Conservation (phyloP, 345 rosid genomes). For the Psidium guajava region DNA sequence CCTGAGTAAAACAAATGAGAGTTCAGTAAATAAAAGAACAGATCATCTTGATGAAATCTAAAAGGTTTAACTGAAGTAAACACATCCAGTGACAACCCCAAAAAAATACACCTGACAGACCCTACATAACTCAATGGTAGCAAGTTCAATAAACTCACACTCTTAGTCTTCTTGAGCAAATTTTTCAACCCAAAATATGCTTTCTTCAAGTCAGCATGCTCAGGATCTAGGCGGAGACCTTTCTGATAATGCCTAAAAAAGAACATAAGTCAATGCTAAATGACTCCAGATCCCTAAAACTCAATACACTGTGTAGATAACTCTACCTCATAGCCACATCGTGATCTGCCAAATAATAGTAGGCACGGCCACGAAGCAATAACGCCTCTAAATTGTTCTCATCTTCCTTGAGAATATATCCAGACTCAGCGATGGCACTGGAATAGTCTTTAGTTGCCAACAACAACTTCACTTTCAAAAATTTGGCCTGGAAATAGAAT, state of each 20-base stretch:
- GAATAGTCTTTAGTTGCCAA: slow-evolving; percentile 73
- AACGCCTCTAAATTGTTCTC: slow-evolving; percentile 83
- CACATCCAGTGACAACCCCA: background rate
- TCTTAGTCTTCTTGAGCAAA: slow-evolving; percentile 88
- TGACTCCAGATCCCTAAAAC: background rate
- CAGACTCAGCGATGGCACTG: slow-evolving; percentile 69
- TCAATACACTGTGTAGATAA: background rate
- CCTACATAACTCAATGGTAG: background rate
- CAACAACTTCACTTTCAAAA: slow-evolving; percentile 66
- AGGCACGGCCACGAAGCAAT: slow-evolving; percentile 94
- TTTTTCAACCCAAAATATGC: slow-evolving; percentile 94
- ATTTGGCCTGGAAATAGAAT: slow-evolving; percentile 53
- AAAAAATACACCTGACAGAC: background rate
- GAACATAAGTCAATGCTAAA: slow-evolving; percentile 2
- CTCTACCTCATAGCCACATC: slow-evolving; percentile 87
- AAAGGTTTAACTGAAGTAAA: background rate
- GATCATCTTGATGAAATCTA: background rate
- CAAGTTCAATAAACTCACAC: slow-evolving; percentile 32
- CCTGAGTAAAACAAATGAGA: slow-evolving; percentile 33
- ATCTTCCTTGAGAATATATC: slow-evolving; percentile 78
- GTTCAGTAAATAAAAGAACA: background rate
- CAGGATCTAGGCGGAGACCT: slow-evolving; percentile 97
- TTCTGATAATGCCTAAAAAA: slow-evolving; percentile 83
- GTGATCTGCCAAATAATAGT: slow-evolving; percentile 96
- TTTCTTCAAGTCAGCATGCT: slow-evolving; percentile 86